phyloP scores from a whole-genome alignment of 1,139 yeast genomes.

The Diutina ranongensis region DNA sequence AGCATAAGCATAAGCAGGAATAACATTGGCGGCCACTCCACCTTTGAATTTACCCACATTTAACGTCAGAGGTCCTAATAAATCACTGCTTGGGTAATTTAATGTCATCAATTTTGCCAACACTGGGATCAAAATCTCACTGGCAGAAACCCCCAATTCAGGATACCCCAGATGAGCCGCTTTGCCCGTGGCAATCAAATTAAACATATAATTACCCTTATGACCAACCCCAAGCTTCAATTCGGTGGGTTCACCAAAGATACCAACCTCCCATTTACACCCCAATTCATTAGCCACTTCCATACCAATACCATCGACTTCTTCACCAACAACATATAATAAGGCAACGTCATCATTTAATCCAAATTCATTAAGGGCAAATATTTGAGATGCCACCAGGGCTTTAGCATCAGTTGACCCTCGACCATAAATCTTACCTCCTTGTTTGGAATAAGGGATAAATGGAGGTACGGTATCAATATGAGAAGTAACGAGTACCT shows the following conservation, averaged over 20 bases:
- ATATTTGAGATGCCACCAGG: slow-evolving; percentile 51
- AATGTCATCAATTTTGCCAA: slow-evolving; percentile 22
- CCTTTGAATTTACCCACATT: slow-evolving; percentile 50
- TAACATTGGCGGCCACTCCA: slow-evolving; percentile 52
- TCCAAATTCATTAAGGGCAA: slow-evolving; percentile 17
- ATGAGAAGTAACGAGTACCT: slow-evolving; percentile 48
- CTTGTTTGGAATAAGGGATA: slow-evolving; percentile 39
- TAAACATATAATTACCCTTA: slow-evolving; percentile 40
- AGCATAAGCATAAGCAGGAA: slow-evolving; percentile 50
- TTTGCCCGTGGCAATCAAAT: slow-evolving; percentile 38
- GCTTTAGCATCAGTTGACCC: slow-evolving; percentile 64
- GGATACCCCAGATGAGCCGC: slow-evolving; percentile 68
- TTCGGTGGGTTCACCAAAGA: slow-evolving; percentile 72
- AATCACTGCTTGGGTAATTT: slow-evolving; percentile 38
- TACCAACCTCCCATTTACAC: slow-evolving; percentile 46
- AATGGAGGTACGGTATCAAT: slow-evolving; percentile 67
- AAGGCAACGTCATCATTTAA: slow-evolving; percentile 41
- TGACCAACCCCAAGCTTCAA: slow-evolving; percentile 60
- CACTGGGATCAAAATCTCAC: slow-evolving; percentile 42
- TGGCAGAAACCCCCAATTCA: slow-evolving; percentile 53
- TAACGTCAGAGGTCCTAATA: slow-evolving; percentile 50
- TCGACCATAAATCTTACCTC: slow-evolving; percentile 45
- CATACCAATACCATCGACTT: slow-evolving; percentile 55
- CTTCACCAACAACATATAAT: slow-evolving; percentile 62
- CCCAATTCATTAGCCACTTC: slow-evolving; percentile 26